These are phyloP conservation scores for Pulveroboletus ridleyi DNA, from an alignment of 1,284 basidiomycete species.

Conservation along the genomic window DNA sequence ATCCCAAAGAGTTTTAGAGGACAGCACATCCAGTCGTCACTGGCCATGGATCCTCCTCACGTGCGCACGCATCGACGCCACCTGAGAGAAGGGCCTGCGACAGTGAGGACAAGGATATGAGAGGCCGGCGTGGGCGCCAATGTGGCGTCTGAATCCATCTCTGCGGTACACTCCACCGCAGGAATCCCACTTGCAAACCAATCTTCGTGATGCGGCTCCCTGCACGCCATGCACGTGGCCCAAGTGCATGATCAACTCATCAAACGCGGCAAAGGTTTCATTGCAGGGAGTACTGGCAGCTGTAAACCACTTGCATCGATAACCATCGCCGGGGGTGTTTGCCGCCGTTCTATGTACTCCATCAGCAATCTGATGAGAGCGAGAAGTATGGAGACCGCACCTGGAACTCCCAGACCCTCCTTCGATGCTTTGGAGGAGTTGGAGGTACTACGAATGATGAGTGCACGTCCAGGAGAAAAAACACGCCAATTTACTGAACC, in stretches of 20 bases:
- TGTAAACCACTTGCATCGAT: constrained; percentile 18
- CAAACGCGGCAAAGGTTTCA: background rate
- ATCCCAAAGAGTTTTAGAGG: no score
- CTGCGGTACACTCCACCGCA: constrained; percentile 11
- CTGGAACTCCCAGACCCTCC: background rate
- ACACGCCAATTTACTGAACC: no score
- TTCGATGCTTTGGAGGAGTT: no score
- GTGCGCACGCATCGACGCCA: constrained; percentile 17
- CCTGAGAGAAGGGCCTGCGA: constrained; percentile 16
- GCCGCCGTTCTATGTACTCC: constrained; percentile 6
- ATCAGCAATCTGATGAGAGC: background rate
- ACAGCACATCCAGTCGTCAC: no score
- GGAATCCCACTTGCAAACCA: constrained; percentile 17
- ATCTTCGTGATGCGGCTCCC: background rate
- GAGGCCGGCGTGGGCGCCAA: constrained; percentile 1
- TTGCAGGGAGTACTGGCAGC: background rate
- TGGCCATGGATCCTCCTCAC: constrained; percentile 3
- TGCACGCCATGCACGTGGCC: constrained; percentile 2
- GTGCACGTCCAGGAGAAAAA: no score
- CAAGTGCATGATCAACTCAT: constrained; percentile 13
- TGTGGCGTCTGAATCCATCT: constrained; percentile 13
- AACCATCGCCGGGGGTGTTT: background rate
- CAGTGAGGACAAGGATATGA: constrained; percentile 12
- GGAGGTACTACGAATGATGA: no score
- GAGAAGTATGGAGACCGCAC: constrained; percentile 3